Base-by-base conservation (phyloP, 2,329 filamentous ascomycete species). In the Venturia pyrina region DNA sequence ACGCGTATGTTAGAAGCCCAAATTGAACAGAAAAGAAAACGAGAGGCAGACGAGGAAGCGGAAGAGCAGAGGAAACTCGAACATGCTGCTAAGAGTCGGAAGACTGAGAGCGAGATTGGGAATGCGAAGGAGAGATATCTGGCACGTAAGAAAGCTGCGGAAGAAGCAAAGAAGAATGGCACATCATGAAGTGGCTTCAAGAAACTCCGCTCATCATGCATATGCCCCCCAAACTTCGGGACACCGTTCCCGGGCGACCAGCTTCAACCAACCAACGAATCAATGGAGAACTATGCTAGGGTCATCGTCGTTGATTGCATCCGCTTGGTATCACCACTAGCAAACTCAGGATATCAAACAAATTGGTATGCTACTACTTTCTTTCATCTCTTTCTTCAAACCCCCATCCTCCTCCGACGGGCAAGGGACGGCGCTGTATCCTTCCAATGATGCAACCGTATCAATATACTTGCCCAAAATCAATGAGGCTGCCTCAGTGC, bases 51-150 rank as follows among this genome's bases (percentile, higher is more conserved):
- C 68, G 83, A 85, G 65, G 84, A 88, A 68, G 89, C 88, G 61
- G 85, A 88, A 66, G 86, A 89, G 71, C 83, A 85, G 70, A 78
- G 79, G 69, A 82, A 84, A 73, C 72, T 87, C 24, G 87, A 90
- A 75, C 82, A 86, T 66, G 83, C 84, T 19, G 79, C 85, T 44
- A 95, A 93, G 83, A 89, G 87, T 70, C 83, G 85, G 71, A 95
- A 95, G 83, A 93, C 90, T 0, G 85, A 87, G 62, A 79, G 81
- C 21, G 90, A 93, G 63, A 89, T 93, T 68, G 88, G 84, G 71
- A 89, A 88, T 72, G 90, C 90, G 1, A 90, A 86, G 75, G 90
- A 93, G 77, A 81, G 90, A 70, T 95, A 93, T 75, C 79, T 95
- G 65, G 88, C 89, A 65, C 82, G 90, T 73, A 93, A 89, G 66